Evolutionary conservation across 2,329 filamentous ascomycete species (phyloP).

Genomic region (Hypoxylon sp.): DNA sequence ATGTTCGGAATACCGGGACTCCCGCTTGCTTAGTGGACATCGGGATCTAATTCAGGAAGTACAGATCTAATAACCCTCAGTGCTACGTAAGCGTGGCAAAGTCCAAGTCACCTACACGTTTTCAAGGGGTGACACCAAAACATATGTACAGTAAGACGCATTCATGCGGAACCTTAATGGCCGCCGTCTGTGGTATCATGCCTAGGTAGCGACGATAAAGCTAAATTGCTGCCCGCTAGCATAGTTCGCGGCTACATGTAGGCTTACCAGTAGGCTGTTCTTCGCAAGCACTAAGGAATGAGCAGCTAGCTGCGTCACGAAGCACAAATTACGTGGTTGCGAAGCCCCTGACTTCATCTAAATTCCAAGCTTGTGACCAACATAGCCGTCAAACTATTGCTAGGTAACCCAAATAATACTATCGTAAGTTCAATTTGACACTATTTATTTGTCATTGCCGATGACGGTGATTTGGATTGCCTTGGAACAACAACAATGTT

Average conservation of each 20-base stretch:
- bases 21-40: slow-evolving; percentile 32
- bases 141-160: slow-evolving; percentile 32
- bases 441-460: slow-evolving; percentile 15
- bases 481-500: slow-evolving; percentile 3
- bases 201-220: slow-evolving; percentile 18
- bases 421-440: slow-evolving; percentile 12
- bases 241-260: slow-evolving; percentile 3
- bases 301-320: slow-evolving; percentile 15
- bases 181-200: slow-evolving; percentile 2
- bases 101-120: slow-evolving; percentile 17
- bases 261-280: background rate
- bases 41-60: slow-evolving; percentile 36
- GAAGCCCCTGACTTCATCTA: slow-evolving; percentile 32
- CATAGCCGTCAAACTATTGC: slow-evolving; percentile 6
- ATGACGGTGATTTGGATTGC: slow-evolving; percentile 7
- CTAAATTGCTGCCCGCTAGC: slow-evolving; percentile 3
- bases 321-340: slow-evolving; percentile 29
- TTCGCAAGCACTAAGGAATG: slow-evolving; percentile 8
- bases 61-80: slow-evolving; percentile 35
- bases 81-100: slow-evolving; percentile 39
- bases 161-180: background rate
- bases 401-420: slow-evolving; percentile 24
- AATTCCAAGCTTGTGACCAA: slow-evolving; percentile 18
- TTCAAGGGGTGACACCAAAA: slow-evolving; percentile 21
- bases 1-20: slow-evolving; percentile 28